Percentiles rank a stretch among this genome's conserved stretches.
Evolutionary conservation across 2,329 filamentous ascomycete species (phyloP).

Genomic region (Fusarium bactridioides): DNA sequence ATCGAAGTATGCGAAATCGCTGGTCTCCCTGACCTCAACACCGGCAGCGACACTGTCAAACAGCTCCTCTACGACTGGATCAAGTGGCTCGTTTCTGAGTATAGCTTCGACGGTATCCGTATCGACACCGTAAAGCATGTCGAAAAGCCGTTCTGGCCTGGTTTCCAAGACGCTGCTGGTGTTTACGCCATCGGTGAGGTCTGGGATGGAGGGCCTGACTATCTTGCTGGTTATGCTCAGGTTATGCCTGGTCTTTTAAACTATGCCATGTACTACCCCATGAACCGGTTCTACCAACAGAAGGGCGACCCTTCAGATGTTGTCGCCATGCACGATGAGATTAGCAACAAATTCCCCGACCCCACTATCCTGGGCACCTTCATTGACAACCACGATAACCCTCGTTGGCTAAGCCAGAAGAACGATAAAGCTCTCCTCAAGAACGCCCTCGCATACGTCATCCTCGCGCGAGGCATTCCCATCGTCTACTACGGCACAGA

Average conservation of each 20-base stretch:
- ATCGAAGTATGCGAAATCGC: constrained; percentile 24
- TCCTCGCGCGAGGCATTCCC: constrained; percentile 68
- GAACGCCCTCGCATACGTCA: constrained; percentile 68
- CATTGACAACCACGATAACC: constrained; percentile 67
- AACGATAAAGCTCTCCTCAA: constrained; percentile 63
- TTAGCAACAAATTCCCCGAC: constrained; percentile 47
- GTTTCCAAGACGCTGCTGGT: constrained; percentile 61
- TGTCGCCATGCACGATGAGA: constrained; percentile 48
- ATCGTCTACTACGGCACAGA: constrained; percentile 73
- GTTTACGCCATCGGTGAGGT: constrained; percentile 70
- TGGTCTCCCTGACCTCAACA: constrained; percentile 67
- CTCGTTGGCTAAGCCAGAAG: constrained; percentile 61
- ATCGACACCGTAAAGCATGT: constrained; percentile 71
- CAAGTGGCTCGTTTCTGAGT: constrained; percentile 62
- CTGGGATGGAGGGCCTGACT: constrained; percentile 59
- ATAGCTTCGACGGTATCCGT: constrained; percentile 68
- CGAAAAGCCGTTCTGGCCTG: constrained; percentile 64
- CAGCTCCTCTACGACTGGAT: constrained; percentile 67
- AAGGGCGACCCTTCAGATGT: constrained; percentile 50
- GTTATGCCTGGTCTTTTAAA: constrained; percentile 68
- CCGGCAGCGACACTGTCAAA: constrained; percentile 58
- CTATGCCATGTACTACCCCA: constrained; percentile 59
- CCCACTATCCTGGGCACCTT: constrained; percentile 52
- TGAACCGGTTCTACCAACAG: constrained; percentile 52
- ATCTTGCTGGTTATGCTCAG: constrained; percentile 61